Base-by-base conservation (phyloP, 73 alveolate genomes). In the Paramecium biaurelia region DNA sequence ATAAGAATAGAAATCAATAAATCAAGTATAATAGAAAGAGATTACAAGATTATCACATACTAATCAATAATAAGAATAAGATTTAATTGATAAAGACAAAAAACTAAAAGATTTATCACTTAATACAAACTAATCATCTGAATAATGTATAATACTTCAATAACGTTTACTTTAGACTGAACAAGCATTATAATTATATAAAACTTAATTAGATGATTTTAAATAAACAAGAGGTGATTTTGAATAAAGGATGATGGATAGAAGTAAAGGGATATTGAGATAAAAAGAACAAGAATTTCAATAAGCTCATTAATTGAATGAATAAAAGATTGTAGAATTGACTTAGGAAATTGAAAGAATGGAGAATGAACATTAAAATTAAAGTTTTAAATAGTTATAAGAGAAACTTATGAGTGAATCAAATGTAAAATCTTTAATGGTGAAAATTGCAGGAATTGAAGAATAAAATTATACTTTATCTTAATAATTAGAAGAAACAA, bases 201-300 rank as follows among this genome's bases (percentile, higher is more conserved):
- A 72, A 72, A 14, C 56, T 12, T 72, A 72, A 72, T 72, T 72
- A 72, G 86, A 72, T 35, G 86, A 72, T 72, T 72, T 72, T 35
- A 72, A 72, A 37, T 30, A 30, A 72, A 72, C 86, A 37, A 57
- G 85, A 86, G 20, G 37, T 0, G 70, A 59, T 10, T 86, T 23
- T 28, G 88, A 41, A 28, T 28, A 86, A 56, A 35, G 85, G 1
- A 38, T 58, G 56, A 86, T 70, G 70, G 88, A 86, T 2, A 79
- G 85, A 86, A 30, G 35, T 70, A 67, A 86, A 59, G 57, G 92
- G 1, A 59, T 56, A 21, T 86, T 86, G 18, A 86, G 88, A 67
- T 32, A 86, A 15, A 67, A 57, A 86, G 93, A 57, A 26, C 10
- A 56, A 11, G 88, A 86, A 57, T 79, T 57, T 59, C 21, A 23